Evolutionary conservation across 2,329 filamentous ascomycete species (phyloP), one percentile per base, ranked within the genome.

Genomic region (Sclerotinia borealis): DNA sequence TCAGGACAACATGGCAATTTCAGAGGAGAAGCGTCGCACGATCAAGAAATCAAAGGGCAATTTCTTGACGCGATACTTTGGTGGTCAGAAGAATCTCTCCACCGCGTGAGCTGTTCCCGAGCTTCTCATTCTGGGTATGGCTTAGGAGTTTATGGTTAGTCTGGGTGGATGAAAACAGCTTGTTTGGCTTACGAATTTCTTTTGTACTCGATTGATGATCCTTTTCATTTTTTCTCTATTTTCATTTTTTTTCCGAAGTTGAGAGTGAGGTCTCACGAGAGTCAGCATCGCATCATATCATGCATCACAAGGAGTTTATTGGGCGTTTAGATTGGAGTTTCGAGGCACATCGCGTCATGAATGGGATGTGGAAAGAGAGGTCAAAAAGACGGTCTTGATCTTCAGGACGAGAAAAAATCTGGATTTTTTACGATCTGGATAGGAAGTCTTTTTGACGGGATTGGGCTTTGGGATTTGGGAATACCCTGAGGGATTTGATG

Each of bases 41-140:
- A 15, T 65, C 34, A 72, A 72, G 67, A 73, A 72, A 61, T 55
- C 68, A 19, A 59, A 66, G 36, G 68, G 70, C 4, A 73, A 69
- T 48, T 68, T 72, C 50, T 70, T 73, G 56, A 69, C 68, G 8
- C 47, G 72, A n/a, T 69, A 72, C 45, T 64, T 72, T n/a, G 50
- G 60, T 36, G 50, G 60, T 49, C 60, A 62, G 48, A 55, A 55
- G 43, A 58, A 48, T 39, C 41, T 58, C 29, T 56, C 55, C 31
- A 45, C 43, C 7, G 43, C 31, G 36, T 62, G 25, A 62, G 17
- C 22, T 31, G n/a, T 27, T 36, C 48, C 10, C 25, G 29, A 36
- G 15, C 27, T 34, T 34, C 52, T 56, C 52, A 45, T 34, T 58
- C 9, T 25, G 29, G 29, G 34, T 45, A 13, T 31, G 54, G n/a